phyloP scores from a whole-genome alignment of 2,329 filamentous ascomycete genomes.

The Penicillium brasilianum region DNA sequence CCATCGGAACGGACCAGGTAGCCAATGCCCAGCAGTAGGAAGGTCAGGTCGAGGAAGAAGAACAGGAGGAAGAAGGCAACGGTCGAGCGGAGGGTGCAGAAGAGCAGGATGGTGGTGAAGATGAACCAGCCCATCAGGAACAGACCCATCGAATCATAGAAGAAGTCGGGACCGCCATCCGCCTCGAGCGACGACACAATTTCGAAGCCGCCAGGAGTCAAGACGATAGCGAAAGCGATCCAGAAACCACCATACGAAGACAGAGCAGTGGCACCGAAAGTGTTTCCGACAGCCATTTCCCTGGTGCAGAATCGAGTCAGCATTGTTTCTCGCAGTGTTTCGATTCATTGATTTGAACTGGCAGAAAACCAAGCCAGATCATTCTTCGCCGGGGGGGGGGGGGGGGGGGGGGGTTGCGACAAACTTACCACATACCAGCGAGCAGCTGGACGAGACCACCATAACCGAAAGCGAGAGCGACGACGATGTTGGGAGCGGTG shows the following conservation, averaged over 20 bases:
- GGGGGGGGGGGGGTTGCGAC: not conserved
- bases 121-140: slow-evolving; percentile 84
- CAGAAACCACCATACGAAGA: slow-evolving; percentile 86
- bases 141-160: slow-evolving; percentile 69
- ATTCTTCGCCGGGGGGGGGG: no score
- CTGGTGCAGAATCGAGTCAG: slow-evolving; percentile 47
- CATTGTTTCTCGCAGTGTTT: not conserved
- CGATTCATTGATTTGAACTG: not conserved
- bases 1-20: slow-evolving; percentile 60
- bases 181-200: slow-evolving; percentile 54
- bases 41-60: slow-evolving; percentile 75
- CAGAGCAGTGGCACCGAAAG: slow-evolving; percentile 80
- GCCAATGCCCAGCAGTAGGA: slow-evolving; percentile 71
- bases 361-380: no score
- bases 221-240: slow-evolving; percentile 74
- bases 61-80: slow-evolving; percentile 79
- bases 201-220: slow-evolving; percentile 70
- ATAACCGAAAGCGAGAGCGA: slow-evolving; percentile 73
- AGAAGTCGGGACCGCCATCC: slow-evolving; percentile 43
- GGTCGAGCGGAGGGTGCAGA: slow-evolving; percentile 77
- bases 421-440: slow-evolving; percentile 80
- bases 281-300: slow-evolving; percentile 89
- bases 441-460: slow-evolving; percentile 79
- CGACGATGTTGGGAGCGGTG: slow-evolving; percentile 66
- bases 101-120: slow-evolving; percentile 75